Conservation (phyloP, 2,329 filamentous ascomycete species). For the Colletotrichum sp. region DNA sequence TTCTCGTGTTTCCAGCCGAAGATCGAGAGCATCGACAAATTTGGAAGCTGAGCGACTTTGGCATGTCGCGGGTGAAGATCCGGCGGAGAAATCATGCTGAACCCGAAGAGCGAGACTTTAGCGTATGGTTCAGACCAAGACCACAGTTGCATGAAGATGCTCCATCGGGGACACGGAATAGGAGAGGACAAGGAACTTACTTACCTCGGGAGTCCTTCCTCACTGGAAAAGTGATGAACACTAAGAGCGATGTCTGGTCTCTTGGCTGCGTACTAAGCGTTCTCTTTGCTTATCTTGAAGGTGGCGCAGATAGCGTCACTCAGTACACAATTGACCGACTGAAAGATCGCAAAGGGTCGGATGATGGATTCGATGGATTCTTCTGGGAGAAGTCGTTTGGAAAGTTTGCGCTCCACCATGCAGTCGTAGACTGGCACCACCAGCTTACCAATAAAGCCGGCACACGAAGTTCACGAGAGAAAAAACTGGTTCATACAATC, state of each 20-base stretch:
- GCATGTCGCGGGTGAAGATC: conserved; percentile 41
- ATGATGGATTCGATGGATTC: background rate
- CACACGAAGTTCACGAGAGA: background rate
- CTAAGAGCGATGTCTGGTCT: conserved; percentile 44
- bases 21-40: conserved; percentile 21
- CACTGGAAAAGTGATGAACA: conserved; percentile 28
- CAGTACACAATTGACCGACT: background rate
- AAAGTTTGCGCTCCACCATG: background rate
- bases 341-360: background rate
- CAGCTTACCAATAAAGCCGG: background rate
- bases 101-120: conserved; percentile 10
- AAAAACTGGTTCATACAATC: background rate
- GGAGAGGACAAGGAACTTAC: background rate
- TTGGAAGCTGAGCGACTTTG: conserved; percentile 50
- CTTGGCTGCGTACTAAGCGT: conserved; percentile 44
- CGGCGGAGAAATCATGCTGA: conserved; percentile 16
- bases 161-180: background rate
- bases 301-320: conserved; percentile 5
- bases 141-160: background rate
- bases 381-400: background rate
- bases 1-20: conserved; percentile 32
- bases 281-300: conserved; percentile 39
- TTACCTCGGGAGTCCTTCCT: conserved; percentile 5
- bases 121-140: background rate
- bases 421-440: background rate